Percentiles rank a stretch among this genome's conserved stretches.
Conservation (phyloP, 179 eudicot species). For the Drosera spatulata region DNA sequence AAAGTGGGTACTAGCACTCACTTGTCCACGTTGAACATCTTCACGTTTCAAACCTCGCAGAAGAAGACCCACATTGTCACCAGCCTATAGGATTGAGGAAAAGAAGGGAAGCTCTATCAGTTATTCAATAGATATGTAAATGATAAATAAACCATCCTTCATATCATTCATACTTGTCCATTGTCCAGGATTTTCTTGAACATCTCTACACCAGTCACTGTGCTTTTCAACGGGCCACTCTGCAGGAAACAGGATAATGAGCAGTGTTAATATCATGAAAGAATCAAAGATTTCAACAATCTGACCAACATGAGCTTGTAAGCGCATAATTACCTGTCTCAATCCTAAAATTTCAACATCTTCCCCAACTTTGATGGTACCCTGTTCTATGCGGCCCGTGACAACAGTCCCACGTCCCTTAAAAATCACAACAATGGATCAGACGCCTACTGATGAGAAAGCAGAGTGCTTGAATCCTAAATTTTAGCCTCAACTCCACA, state of each 20-base stretch:
- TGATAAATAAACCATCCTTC: constrained; percentile 3
- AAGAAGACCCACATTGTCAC: constrained; percentile 98
- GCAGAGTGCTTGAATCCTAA: too few species aligned
- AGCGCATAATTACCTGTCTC: constrained; percentile 42
- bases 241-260: constrained; percentile 14
- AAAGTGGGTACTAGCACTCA: constrained; percentile 7
- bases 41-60: constrained; percentile 88
- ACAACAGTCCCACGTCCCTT: constrained; percentile 99
- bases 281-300: too few species aligned
- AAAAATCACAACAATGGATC: not conserved
- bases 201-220: constrained; percentile 98
- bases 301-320: too few species aligned
- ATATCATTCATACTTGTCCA: constrained; percentile 53
- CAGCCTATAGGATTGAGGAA: constrained; percentile 48
- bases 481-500: too few species aligned
- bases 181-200: constrained; percentile 81
- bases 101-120: not conserved
- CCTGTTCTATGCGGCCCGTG: constrained; percentile 96
- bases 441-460: too few species aligned
- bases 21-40: constrained; percentile 86
- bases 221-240: constrained; percentile 69
- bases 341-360: constrained; percentile 88
- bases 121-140: not conserved
- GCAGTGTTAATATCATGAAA: constrained; percentile 1
- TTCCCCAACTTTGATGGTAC: constrained; percentile 83